These are phyloP conservation scores for Phytophthora brassicae DNA, from an alignment of 352 stramenopile genomes.

Conservation along the genomic window DNA sequence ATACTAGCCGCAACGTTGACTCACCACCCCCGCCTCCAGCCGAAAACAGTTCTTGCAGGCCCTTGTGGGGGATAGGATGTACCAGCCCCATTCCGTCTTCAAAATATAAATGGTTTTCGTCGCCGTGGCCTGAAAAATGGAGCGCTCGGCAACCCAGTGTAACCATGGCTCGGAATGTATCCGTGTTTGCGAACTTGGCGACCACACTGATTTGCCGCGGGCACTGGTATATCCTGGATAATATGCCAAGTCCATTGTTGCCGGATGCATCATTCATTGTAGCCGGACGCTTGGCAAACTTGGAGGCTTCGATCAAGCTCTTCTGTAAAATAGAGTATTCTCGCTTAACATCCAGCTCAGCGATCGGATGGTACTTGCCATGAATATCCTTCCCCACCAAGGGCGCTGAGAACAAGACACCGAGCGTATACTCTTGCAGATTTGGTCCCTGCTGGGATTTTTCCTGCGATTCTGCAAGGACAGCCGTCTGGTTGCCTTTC, in stretches of 20 bases:
- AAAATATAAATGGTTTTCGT: conserved; percentile 93
- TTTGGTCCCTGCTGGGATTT: conserved; percentile 56
- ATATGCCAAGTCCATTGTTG: conserved; percentile 16
- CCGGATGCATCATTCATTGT: conserved; percentile 12
- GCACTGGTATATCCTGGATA: conserved; percentile 53
- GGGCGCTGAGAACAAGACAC: conserved; percentile 94
- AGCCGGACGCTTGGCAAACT: conserved; percentile 50
- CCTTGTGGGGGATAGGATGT: conserved; percentile 72
- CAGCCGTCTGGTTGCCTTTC: conserved; percentile 10
- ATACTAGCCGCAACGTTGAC: conserved; percentile 67
- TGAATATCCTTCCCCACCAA: conserved; percentile 91
- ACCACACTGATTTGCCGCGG: conserved; percentile 89
- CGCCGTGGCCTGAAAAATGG: conserved; percentile 95
- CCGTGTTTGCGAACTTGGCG: conserved; percentile 93
- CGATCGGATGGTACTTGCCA: conserved; percentile 90
- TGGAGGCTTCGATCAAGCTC: conserved; percentile 71
- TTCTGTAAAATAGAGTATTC: conserved; percentile 84
- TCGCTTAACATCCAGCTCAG: conserved; percentile 78
- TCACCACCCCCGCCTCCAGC: conserved; percentile 42
- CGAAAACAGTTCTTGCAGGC: conserved; percentile 70
- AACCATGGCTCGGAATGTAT: conserved; percentile 91
- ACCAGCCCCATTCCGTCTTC: conserved; percentile 90
- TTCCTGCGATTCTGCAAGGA: conserved; percentile 41
- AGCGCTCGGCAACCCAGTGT: conserved; percentile 91
- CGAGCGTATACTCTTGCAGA: conserved; percentile 83